Percentiles rank a stretch among this genome's conserved stretches.
phyloP scores from a whole-genome alignment of 495 filamentous ascomycete genomes.

The Pyrenopolyporus hunteri region DNA sequence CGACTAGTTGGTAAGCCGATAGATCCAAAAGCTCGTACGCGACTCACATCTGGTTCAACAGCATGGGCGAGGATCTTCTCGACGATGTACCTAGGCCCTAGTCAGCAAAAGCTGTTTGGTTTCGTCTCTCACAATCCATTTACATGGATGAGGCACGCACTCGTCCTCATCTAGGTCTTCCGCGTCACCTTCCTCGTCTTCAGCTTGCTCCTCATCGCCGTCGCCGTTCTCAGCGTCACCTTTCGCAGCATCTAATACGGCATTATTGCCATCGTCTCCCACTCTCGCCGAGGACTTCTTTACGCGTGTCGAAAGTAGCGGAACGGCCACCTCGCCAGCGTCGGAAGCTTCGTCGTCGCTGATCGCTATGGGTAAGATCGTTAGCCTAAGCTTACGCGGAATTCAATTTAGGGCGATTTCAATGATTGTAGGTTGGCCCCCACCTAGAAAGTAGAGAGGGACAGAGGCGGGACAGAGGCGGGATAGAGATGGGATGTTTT shows the following conservation, averaged over 20 bases:
- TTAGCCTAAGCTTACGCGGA: neutral
- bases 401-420: neutral
- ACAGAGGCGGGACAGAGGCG: neutral
- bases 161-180: slow-evolving; percentile 51
- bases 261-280: slow-evolving; percentile 11
- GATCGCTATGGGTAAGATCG: slow-evolving; percentile 30
- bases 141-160: slow-evolving; percentile 38
- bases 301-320: slow-evolving; percentile 30
- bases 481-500: neutral
- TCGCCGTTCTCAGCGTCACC: slow-evolving; percentile 38
- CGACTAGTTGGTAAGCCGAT: slow-evolving; percentile 11
- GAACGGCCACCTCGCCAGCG: slow-evolving; percentile 27
- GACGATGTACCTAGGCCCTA: slow-evolving; percentile 56
- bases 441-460: too few relatives aligned
- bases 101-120: slow-evolving; percentile 2
- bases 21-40: neutral
- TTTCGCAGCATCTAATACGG: slow-evolving; percentile 19
- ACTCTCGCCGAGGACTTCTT: slow-evolving; percentile 19
- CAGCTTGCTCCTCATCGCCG: slow-evolving; percentile 40
- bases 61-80: slow-evolving; percentile 62
- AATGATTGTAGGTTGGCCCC: too few relatives aligned
- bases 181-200: slow-evolving; percentile 45
- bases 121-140: neutral
- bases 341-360: slow-evolving; percentile 53
- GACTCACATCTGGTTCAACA: slow-evolving; percentile 55